Conservation (phyloP, 805 yeast species). For the Candida wancherniae region DNA sequence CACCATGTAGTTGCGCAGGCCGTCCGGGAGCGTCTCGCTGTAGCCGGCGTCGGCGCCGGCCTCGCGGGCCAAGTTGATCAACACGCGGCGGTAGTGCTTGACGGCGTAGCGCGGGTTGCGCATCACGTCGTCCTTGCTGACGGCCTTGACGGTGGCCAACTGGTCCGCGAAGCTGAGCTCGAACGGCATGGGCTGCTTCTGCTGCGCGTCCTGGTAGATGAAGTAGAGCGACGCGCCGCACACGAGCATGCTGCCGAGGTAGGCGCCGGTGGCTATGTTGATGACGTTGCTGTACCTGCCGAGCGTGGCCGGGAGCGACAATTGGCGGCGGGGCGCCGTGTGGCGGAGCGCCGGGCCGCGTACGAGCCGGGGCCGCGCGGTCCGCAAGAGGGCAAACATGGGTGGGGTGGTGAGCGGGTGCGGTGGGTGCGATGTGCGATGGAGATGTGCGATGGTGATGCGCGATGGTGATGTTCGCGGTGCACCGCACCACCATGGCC, state of each 20-base stretch:
- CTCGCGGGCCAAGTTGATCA: conserved; percentile 30
- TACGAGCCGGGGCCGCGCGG: no score
- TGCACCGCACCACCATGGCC: no score
- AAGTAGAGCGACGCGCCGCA: conserved; percentile 36
- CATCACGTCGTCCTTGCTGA: conserved; percentile 41
- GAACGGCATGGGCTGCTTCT: conserved; percentile 37
- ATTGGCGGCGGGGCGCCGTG: not conserved
- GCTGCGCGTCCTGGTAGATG: conserved; percentile 36
- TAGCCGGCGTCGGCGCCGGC: conserved; percentile 23
- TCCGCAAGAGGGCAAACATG: not conserved
- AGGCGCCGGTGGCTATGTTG: conserved; percentile 40
- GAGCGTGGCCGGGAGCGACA: conserved; percentile 2
- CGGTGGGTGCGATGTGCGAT: not conserved
- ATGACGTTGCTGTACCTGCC: conserved; percentile 29
- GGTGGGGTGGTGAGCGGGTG: conserved; percentile 1
- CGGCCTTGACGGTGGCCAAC: conserved; percentile 36
- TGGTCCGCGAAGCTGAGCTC: conserved; percentile 31
- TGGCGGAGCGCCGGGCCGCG: not conserved
- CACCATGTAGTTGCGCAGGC: conserved; percentile 24
- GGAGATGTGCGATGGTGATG: not conserved
- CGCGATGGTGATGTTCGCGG: conserved; percentile 3
- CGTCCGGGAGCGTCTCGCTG: conserved; percentile 20
- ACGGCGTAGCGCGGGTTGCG: conserved; percentile 39
- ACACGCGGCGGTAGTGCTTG: conserved; percentile 37
- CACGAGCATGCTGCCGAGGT: conserved; percentile 37